Base-by-base conservation (phyloP, 176 grass and related monocot genomes). In the Secale cereale region DNA sequence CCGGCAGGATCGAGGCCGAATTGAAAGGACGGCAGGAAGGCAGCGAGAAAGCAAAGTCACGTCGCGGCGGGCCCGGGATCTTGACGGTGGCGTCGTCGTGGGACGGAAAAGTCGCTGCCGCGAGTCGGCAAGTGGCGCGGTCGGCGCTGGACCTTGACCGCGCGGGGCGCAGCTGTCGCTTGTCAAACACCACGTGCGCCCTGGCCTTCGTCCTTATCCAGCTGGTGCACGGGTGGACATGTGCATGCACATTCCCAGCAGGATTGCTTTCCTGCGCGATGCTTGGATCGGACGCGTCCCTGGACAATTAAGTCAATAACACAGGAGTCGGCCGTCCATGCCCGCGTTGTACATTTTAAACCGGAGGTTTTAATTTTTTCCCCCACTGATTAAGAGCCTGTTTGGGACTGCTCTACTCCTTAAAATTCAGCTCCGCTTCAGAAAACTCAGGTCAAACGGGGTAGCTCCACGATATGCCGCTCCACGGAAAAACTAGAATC, bases 101-200 rank as follows among this genome's bases (percentile, higher is more conserved):
- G 77, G 8, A 22, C 23, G 50, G 25, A 46, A 70, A 60, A 40
- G 71, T 36, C 50, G 36, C 9, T 2, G 59, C 8, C 15, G 3
- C 23, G 54, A 5, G 15, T 41, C 0, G 1, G 78, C 50, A 71
- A 69, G 65, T 62, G 74, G 29, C 50, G 80, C 65, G 3, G 81
- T 88, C 87, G 87, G 79, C 79, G 81, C 66, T 66, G 87, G 76
- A 84, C 81, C 81, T 78, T 85, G 83, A 85, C 83, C 74, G 45
- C 6, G 40, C 3, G 43, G 43, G 13, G 4, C 48, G 11, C 19
- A 20, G 54, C n/a, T 20, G 37, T 22, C 10, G 3, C 5, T 5
- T 14, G 28, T 65, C 74, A 26, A 39, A n/a, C 33, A 20, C 68
- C 50, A 83, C 64, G 46, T 54, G 26, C n/a, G 80, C 16, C 79